Conservation (phyloP, 805 yeast genomes). For the Saccharomycopsis fodiens region DNA sequence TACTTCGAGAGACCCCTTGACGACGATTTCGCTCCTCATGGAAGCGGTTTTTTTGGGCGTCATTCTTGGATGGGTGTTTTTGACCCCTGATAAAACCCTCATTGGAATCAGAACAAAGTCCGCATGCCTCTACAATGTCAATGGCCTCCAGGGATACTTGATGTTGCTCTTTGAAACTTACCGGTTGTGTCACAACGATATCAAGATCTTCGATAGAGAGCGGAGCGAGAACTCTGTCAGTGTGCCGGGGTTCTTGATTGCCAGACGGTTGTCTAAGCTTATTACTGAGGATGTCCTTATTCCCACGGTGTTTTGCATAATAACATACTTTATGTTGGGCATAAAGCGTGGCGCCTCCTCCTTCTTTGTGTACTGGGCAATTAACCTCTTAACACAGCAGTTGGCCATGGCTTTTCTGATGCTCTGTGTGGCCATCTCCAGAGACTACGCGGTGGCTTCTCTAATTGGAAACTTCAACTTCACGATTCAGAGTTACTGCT, state of each 20-base stretch:
- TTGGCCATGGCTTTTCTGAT: conserved; percentile 50
- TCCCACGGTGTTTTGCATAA: conserved; percentile 48
- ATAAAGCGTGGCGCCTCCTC: conserved; percentile 40
- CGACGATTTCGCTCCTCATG: conserved; percentile 35
- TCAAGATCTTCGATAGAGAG: conserved; percentile 57
- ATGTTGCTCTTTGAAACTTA: conserved; percentile 51
- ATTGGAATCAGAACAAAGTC: conserved; percentile 59
- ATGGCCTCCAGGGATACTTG: conserved; percentile 48
- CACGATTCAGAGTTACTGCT: conserved; percentile 68
- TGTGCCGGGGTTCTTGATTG: conserved; percentile 56
- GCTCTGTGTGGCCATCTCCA: conserved; percentile 42
- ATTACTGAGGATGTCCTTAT: conserved; percentile 63
- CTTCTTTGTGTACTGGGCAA: conserved; percentile 58
- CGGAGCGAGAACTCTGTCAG: conserved; percentile 62
- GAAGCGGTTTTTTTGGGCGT: conserved; percentile 49
- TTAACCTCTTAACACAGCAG: conserved; percentile 48
- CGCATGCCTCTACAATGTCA: conserved; percentile 45
- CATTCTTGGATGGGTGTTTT: conserved; percentile 73
- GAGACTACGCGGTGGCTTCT: conserved; percentile 57
- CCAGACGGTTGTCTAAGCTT: conserved; percentile 59
- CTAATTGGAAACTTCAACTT: conserved; percentile 55
- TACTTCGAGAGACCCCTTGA: conserved; percentile 44
- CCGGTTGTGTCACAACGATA: conserved; percentile 46
- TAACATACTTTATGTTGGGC: conserved; percentile 76
- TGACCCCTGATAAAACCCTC: conserved; percentile 47